Conservation (phyloP, 768 basidiomycete species). For the Exidia glandulosa region DNA sequence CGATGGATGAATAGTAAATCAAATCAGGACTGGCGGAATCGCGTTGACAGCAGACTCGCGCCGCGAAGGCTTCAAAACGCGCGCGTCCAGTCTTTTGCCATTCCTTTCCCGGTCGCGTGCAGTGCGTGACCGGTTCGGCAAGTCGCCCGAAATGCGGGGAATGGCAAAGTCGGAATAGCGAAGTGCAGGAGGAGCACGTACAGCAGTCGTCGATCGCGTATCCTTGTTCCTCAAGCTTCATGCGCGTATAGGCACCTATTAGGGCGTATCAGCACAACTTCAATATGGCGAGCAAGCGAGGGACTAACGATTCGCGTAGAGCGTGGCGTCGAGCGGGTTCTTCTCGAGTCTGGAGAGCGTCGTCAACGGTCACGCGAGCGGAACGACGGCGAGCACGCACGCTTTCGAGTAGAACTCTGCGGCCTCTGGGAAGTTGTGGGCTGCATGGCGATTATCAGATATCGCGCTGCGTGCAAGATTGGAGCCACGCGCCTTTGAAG, state of each 20-base stretch:
- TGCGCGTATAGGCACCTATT: conserved; percentile 63
- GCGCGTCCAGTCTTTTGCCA: no score
- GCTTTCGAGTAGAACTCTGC: conserved; percentile 73
- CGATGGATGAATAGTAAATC: no score
- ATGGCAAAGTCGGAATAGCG: no score
- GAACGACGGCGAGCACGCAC: background rate
- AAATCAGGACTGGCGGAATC: no score
- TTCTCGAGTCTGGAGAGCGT: conserved; percentile 40
- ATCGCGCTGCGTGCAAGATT: background rate
- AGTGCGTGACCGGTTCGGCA: no score
- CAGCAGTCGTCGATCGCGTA: conserved; percentile 83
- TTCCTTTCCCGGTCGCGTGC: no score
- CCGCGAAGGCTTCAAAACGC: no score
- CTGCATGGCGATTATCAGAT: conserved; percentile 22
- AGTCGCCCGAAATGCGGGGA: no score
- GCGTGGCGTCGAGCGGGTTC: conserved; percentile 78
- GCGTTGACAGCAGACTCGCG: no score
- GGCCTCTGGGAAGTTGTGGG: conserved; percentile 66
- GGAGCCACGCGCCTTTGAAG: conserved; percentile 47
- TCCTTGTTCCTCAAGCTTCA: conserved; percentile 89
- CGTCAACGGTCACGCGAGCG: background rate
- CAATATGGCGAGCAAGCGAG: background rate
- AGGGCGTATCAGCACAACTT: background rate
- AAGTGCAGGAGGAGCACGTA: no score
- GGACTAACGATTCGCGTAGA: conserved; percentile 76